phyloP scores from a whole-genome alignment of 2,329 filamentous ascomycete species.

The Fusarium sp. region DNA sequence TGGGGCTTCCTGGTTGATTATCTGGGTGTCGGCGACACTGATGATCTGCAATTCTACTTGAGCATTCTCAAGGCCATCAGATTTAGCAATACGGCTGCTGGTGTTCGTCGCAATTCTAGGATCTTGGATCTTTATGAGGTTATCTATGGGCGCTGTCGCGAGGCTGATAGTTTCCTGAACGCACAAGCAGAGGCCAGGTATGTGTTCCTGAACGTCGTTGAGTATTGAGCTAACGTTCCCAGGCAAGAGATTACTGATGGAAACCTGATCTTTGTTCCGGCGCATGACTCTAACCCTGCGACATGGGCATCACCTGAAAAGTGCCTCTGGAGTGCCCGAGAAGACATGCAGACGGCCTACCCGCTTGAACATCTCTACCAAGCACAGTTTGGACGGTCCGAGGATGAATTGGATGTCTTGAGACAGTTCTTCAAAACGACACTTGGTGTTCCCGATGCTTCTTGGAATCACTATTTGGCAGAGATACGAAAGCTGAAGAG shows the following conservation, averaged over 20 bases:
- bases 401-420: conserved; percentile 24
- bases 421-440: conserved; percentile 33
- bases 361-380: conserved; percentile 32
- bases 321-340: conserved; percentile 32
- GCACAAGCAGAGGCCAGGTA: conserved; percentile 18
- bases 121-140: conserved; percentile 38
- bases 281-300: neutral
- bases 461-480: conserved; percentile 27
- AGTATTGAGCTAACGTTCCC: neutral
- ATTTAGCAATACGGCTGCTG: neutral
- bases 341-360: conserved; percentile 33
- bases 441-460: conserved; percentile 18
- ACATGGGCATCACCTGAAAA: conserved; percentile 16
- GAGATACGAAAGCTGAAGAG: conserved; percentile 32
- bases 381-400: conserved; percentile 4
- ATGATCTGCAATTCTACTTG: conserved; percentile 36
- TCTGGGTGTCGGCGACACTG: conserved; percentile 26
- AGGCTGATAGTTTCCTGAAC: conserved; percentile 18
- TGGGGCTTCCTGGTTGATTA: conserved; percentile 40
- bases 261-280: conserved; percentile 28
- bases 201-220: neutral
- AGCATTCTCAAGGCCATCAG: conserved; percentile 23
- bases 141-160: conserved; percentile 30
- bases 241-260: conserved; percentile 14
- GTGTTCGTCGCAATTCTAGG: conserved; percentile 7